These are phyloP conservation scores for Chalciporus piperatus DNA, from an alignment of 768 basidiomycete genomes.

Conservation along the genomic window DNA sequence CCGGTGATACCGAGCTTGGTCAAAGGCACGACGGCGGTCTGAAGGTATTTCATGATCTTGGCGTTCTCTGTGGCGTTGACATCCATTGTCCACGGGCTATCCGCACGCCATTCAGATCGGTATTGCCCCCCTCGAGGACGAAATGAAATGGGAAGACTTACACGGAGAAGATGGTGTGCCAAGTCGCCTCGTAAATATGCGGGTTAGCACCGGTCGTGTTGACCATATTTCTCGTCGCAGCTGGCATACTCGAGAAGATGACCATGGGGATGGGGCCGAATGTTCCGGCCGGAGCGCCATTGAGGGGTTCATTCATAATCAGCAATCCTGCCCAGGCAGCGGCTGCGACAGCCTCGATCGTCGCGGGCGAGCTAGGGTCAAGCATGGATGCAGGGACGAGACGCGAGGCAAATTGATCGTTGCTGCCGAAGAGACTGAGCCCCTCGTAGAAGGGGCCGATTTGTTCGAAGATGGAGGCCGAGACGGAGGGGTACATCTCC, in stretches of 20 bases:
- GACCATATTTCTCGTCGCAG: slow-evolving; percentile 7
- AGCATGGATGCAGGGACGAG: slow-evolving; percentile 3
- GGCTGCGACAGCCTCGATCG: slow-evolving; percentile 9
- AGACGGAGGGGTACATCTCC: slow-evolving; percentile 12
- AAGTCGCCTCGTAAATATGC: slow-evolving; percentile 15
- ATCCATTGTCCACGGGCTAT: slow-evolving; percentile 14
- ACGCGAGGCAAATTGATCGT: slow-evolving; percentile 10
- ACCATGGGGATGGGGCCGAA: neutral
- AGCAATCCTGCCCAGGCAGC: slow-evolving; percentile 16
- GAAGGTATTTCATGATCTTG: neutral
- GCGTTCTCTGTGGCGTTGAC: neutral
- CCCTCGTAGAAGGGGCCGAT: slow-evolving; percentile 9
- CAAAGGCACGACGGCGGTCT: slow-evolving; percentile 6
- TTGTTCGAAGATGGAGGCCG: slow-evolving; percentile 1
- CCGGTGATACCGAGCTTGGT: slow-evolving; percentile 9
- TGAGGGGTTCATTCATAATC: slow-evolving; percentile 1
- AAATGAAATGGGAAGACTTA: neutral
- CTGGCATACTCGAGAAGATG: slow-evolving; percentile 10
- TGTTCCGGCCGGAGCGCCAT: neutral
- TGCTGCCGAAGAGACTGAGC: slow-evolving; percentile 8
- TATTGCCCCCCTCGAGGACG: neutral
- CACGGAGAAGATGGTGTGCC: slow-evolving; percentile 11
- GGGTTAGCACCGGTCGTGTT: slow-evolving; percentile 20
- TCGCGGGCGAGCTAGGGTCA: slow-evolving; percentile 1
- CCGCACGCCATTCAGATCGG: neutral